Conservation (phyloP, 768 basidiomycete species). For the Gymnopilus dilepis region DNA sequence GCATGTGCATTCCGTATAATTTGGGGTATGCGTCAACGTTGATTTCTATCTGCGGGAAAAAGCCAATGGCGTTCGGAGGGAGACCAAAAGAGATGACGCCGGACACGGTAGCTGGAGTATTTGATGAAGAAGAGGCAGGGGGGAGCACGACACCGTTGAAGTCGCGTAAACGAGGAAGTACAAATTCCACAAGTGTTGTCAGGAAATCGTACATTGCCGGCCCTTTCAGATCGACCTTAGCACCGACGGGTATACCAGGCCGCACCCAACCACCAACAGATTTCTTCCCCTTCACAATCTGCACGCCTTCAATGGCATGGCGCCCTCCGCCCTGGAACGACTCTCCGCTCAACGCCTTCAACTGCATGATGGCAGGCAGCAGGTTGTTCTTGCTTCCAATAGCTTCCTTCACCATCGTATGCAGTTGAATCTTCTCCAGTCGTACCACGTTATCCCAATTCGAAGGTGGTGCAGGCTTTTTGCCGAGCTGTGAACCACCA, state of each 20-base stretch:
- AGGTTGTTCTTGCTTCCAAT: constrained; percentile 72
- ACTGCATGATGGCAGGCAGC: constrained; percentile 84
- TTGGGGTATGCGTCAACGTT: constrained; percentile 90
- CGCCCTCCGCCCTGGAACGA: constrained; percentile 74
- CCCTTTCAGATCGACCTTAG: constrained; percentile 89
- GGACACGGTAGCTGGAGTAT: constrained; percentile 77
- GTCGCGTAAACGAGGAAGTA: constrained; percentile 91
- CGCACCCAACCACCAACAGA: constrained; percentile 84
- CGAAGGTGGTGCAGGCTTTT: constrained; percentile 70
- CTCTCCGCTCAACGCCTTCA: constrained; percentile 88
- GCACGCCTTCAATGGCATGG: constrained; percentile 73
- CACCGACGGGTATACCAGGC: constrained; percentile 80
- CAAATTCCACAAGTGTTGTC: constrained; percentile 87
- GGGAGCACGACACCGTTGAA: constrained; percentile 86
- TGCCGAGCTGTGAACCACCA: constrained; percentile 71
- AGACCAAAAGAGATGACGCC: constrained; percentile 93
- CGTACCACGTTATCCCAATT: constrained; percentile 70
- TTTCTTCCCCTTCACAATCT: constrained; percentile 75
- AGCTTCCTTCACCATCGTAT: constrained; percentile 86
- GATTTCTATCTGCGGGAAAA: constrained; percentile 97
- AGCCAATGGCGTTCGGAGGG: constrained; percentile 78
- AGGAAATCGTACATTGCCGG: constrained; percentile 96
- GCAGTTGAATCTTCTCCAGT: constrained; percentile 85
- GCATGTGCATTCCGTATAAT: constrained; percentile 89
- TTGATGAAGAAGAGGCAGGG: constrained; percentile 68